A percentile compares a stretch with the other conserved stretches of the same genome.
Conservation (phyloP, 306 rosid species). For the Ochetophila trinervis region DNA sequence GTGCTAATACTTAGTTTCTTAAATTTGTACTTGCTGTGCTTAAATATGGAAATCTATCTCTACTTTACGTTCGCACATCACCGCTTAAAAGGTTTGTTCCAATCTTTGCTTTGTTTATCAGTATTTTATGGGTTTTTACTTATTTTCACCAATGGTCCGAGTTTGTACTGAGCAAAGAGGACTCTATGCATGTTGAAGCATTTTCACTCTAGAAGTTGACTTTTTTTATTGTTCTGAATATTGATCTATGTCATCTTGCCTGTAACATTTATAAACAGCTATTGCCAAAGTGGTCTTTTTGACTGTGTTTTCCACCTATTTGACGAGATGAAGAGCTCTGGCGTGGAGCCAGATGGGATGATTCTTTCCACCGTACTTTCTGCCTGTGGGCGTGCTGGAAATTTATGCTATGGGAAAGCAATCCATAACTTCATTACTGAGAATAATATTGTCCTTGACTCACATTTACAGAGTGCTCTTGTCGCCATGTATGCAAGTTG, state of each 20-base stretch:
- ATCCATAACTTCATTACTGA: conserved; percentile 41
- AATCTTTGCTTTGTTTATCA: too few species aligned
- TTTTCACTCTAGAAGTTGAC: too few species aligned
- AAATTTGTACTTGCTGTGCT: neutral
- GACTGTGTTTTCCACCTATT: conserved; percentile 53
- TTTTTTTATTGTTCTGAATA: too few species aligned
- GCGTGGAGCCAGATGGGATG: conserved; percentile 51
- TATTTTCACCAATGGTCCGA: too few species aligned
- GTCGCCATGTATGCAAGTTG: conserved; percentile 65
- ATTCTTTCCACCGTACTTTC: conserved; percentile 63
- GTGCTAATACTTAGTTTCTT: neutral
- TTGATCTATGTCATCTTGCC: neutral
- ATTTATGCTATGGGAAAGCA: conserved; percentile 36
- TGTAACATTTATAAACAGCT: conserved; percentile 41
- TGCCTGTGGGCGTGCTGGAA: conserved; percentile 58
- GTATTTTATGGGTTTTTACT: too few species aligned
- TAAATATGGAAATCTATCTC: too few species aligned
- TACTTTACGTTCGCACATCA: too few species aligned
- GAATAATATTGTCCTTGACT: conserved; percentile 33
- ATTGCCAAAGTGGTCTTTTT: conserved; percentile 57
- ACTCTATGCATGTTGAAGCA: too few species aligned
- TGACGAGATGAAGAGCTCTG: conserved; percentile 66
- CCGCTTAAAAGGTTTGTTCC: too few species aligned
- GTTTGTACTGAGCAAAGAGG: too few species aligned
- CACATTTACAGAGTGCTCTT: conserved; percentile 59